Evolutionary conservation across 257 asterid genomes (phyloP).

Genomic region (Pogostemon cablin): DNA sequence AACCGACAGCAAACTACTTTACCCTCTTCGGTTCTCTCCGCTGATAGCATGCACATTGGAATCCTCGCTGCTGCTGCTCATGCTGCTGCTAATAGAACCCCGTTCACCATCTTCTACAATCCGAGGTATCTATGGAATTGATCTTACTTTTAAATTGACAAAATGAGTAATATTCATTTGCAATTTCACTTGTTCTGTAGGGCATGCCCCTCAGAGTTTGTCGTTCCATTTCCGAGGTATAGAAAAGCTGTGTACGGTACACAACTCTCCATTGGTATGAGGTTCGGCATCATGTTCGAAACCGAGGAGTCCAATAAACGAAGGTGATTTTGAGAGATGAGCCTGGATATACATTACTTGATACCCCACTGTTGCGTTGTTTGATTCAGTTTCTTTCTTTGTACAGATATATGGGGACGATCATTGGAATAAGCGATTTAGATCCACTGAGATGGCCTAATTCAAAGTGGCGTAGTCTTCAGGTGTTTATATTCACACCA

Average conservation of each 20-base stretch:
- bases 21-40: slow-evolving; percentile 93
- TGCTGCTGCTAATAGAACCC: slow-evolving; percentile 86
- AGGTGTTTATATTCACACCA: slow-evolving; percentile 43
- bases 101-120: slow-evolving; percentile 88
- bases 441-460: slow-evolving; percentile 97
- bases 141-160: background rate
- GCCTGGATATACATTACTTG: background rate
- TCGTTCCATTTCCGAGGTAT: slow-evolving; percentile 71
- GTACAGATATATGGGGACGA: slow-evolving; percentile 86
- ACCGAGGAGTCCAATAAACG: slow-evolving; percentile 95
- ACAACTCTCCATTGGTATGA: slow-evolving; percentile 83
- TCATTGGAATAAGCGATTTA: slow-evolving; percentile 69
- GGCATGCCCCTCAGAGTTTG: slow-evolving; percentile 96
- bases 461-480: slow-evolving; percentile 95
- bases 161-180: background rate
- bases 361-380: background rate
- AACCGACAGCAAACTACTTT: slow-evolving; percentile 81
- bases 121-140: slow-evolving; percentile 57
- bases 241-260: slow-evolving; percentile 73
- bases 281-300: slow-evolving; percentile 98
- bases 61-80: slow-evolving; percentile 99
- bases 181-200: slow-evolving; percentile 39
- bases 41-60: slow-evolving; percentile 99
- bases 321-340: slow-evolving; percentile 43
- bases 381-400: background rate